Evolutionary conservation across 768 basidiomycete genomes (phyloP).

Genomic region (Boletus subcaerulescens): DNA sequence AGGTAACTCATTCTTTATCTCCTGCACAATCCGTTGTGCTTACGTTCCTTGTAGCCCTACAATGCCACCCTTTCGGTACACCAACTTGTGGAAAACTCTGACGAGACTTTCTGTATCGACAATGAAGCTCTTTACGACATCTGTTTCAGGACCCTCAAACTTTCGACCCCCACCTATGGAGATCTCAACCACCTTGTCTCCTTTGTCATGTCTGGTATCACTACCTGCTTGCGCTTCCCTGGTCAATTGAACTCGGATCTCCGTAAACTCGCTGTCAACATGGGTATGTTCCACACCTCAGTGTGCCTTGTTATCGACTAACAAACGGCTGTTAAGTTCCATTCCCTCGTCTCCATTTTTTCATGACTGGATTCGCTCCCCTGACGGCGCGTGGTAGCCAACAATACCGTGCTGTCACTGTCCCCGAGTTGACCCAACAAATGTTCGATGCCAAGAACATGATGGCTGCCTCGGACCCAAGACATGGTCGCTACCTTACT

Average conservation of each 20-base stretch:
- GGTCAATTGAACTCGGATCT: conserved; percentile 99
- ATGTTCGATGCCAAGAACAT: conserved; percentile 99
- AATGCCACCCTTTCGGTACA: conserved; percentile 98
- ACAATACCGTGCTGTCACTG: conserved; percentile 94
- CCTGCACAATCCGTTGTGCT: neutral
- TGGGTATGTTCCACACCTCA: conserved; percentile 59
- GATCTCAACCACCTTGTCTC: conserved; percentile 98
- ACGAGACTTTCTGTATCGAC: conserved; percentile 99
- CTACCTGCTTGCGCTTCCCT: conserved; percentile 98
- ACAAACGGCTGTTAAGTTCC: conserved; percentile 55
- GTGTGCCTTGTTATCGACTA: neutral
- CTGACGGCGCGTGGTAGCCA: conserved; percentile 92
- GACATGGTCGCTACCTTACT: conserved; percentile 96
- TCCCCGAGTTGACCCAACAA: conserved; percentile 96
- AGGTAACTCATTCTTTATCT: conserved; percentile 44
- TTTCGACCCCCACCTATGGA: conserved; percentile 92
- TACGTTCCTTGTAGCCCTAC: conserved; percentile 66
- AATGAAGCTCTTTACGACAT: conserved; percentile 99
- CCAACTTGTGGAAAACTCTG: conserved; percentile 99
- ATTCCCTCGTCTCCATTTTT: conserved; percentile 99
- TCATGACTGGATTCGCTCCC: conserved; percentile 96
- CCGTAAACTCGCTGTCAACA: conserved; percentile 97
- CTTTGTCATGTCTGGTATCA: conserved; percentile 98
- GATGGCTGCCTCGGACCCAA: conserved; percentile 98
- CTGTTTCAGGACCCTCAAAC: conserved; percentile 97